A percentile compares a stretch with the other conserved stretches of the same genome.
Conservation (phyloP, 2,329 filamentous ascomycete genomes). For the Ophiocordyceps camponoti-leonardi region DNA sequence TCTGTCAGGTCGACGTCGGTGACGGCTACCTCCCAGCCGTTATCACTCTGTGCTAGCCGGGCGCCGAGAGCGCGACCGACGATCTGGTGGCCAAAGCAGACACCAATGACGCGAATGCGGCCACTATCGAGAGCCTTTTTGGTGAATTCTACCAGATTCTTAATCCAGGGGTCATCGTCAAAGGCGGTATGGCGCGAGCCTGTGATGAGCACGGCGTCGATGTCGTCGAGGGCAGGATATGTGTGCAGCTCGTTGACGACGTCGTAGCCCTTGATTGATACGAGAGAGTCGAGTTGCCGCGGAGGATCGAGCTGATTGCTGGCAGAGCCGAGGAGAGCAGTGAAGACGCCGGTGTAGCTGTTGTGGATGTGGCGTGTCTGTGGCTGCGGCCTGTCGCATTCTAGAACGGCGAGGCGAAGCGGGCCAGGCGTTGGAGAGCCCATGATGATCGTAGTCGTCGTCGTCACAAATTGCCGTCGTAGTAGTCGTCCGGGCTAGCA, state of each 20-base stretch:
- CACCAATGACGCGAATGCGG: conserved; percentile 43
- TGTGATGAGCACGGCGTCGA: conserved; percentile 73
- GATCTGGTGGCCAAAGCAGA: conserved; percentile 33
- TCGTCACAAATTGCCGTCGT: too few species aligned
- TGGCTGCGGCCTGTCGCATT: conserved; percentile 65
- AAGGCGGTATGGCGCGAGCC: conserved; percentile 45
- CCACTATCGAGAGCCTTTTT: conserved; percentile 13
- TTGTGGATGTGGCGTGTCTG: conserved; percentile 47
- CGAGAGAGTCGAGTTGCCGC: conserved; percentile 21
- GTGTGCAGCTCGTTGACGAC: conserved; percentile 45
- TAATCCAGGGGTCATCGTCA: conserved; percentile 25
- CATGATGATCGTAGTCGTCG: background rate
- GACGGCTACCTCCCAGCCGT: conserved; percentile 28
- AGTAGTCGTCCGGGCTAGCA: background rate
- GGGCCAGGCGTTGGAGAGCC: conserved; percentile 14
- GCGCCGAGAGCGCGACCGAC: conserved; percentile 23
- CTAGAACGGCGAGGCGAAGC: conserved; percentile 69
- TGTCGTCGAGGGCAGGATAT: conserved; percentile 55
- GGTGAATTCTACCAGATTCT: conserved; percentile 22
- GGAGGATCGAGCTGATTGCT: conserved; percentile 27
- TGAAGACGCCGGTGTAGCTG: conserved; percentile 57
- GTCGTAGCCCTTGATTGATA: conserved; percentile 51
- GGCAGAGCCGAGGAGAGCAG: conserved; percentile 36
- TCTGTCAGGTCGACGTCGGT: conserved; percentile 20
- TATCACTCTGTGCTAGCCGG: conserved; percentile 18